Evolutionary conservation across 139 green algal genomes (phyloP).

Genomic region (Chara braunii): DNA sequence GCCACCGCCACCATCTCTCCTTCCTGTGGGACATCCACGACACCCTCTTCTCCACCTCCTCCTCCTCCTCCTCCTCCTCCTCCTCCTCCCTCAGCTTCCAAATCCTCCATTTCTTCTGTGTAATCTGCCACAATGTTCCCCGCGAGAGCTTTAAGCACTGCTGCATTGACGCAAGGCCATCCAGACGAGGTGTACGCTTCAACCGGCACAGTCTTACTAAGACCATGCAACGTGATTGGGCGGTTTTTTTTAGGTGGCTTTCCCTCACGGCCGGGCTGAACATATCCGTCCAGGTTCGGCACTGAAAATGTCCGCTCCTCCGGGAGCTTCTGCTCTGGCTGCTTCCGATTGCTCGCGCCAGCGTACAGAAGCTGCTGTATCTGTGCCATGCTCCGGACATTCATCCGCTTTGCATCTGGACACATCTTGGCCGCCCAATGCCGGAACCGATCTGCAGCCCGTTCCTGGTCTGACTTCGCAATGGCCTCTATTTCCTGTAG

Average conservation of each 20-base stretch:
- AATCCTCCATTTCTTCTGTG: neutral
- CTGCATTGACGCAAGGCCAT: slow-evolving; percentile 10
- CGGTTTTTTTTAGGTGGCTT: slow-evolving; percentile 31
- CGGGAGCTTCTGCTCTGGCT: neutral
- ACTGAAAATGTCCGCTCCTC: slow-evolving; percentile 9
- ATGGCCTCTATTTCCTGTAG: slow-evolving; percentile 18
- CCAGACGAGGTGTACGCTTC: slow-evolving; percentile 16
- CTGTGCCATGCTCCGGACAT: slow-evolving; percentile 25
- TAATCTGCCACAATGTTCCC: slow-evolving; percentile 8
- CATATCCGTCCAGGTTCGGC: slow-evolving; percentile 26
- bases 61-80: neutral
- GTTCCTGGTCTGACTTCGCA: slow-evolving; percentile 6
- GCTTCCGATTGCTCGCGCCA: slow-evolving; percentile 17
- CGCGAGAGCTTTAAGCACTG: slow-evolving; percentile 9
- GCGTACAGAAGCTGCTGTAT: slow-evolving; percentile 26
- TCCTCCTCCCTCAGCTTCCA: no score
- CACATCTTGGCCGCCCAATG: slow-evolving; percentile 14
- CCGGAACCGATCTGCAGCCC: slow-evolving; percentile 10
- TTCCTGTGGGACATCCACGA: neutral
- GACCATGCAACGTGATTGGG: slow-evolving; percentile 17
- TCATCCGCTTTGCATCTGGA: slow-evolving; percentile 29
- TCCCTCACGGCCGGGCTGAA: slow-evolving; percentile 20
- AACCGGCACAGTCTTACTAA: neutral
- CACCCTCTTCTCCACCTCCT: no score
- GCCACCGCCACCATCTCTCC: neutral